phyloP scores from a whole-genome alignment of 106 monocot genomes.

The Dioscorea alata region DNA sequence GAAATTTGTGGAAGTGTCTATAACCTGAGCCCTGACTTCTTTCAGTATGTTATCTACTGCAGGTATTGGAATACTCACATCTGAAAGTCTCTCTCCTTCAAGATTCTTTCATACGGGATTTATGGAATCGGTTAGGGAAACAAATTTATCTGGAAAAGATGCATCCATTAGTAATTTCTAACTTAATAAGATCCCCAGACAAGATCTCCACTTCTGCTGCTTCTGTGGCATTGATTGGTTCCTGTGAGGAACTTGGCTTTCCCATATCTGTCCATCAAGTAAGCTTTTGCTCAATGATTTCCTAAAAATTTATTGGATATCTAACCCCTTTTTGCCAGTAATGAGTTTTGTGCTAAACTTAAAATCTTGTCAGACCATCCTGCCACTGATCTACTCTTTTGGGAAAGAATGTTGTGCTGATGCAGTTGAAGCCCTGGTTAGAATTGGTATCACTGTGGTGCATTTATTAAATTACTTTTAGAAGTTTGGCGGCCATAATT shows the following conservation, averaged over 20 bases:
- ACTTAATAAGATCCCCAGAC: constrained; percentile 59
- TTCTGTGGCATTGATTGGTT: constrained; percentile 75
- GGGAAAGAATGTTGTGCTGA: constrained; percentile 82
- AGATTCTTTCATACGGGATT: constrained; percentile 78
- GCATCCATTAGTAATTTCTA: constrained; percentile 73
- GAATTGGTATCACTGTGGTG: constrained; percentile 68
- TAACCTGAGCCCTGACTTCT: constrained; percentile 6
- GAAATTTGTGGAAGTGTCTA: neutral
- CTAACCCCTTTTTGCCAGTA: neutral
- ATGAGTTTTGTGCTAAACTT: neutral
- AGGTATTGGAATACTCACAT: constrained; percentile 70
- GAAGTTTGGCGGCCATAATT: neutral
- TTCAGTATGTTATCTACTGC: constrained; percentile 2
- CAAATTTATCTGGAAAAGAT: constrained; percentile 78
- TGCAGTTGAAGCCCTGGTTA: constrained; percentile 85
- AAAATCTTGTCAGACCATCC: constrained; percentile 55
- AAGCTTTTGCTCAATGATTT: constrained; percentile 3
- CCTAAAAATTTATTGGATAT: neutral
- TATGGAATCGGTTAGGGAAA: constrained; percentile 88
- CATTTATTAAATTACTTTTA: constrained; percentile 3
- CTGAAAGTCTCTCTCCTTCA: constrained; percentile 88
- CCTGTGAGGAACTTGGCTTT: constrained; percentile 89
- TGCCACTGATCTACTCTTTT: constrained; percentile 76
- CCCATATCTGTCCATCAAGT: constrained; percentile 95
- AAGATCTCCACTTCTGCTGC: constrained; percentile 69